Base-by-base conservation (phyloP, 768 basidiomycete genomes). In the Leucocoprinus leucothites region DNA sequence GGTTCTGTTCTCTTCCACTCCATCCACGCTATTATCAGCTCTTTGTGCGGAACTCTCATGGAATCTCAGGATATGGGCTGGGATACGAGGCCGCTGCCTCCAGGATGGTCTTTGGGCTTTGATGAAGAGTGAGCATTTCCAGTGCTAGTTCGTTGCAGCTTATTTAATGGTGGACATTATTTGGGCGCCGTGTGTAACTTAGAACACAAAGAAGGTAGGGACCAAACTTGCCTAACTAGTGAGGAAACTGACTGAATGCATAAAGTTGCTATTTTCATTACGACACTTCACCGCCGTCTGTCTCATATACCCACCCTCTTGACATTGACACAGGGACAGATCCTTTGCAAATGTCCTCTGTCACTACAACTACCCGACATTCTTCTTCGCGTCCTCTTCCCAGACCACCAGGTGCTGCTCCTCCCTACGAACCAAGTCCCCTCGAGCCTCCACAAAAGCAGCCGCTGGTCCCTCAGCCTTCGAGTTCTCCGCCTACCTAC, bases 41-140 rank as follows among this genome's bases (percentile, higher is more conserved):
- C 48, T 26, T n/a, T 3, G 16, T 9, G 13, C 51, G 9, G 31
- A 35, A 35, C 42, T 11, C 22, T 18, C 16, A 31, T 19, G 40
- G 28, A n/a, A 28, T 18, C 19, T 19, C 18, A 6, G 5, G 13
- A 35, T 31, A 44, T 22, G 44, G 52, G 24, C n/a, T 53, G 44
- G 43, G 58, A 63, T 50, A 46, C 40, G 18, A 55, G 60, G n/a
- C 51, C 57, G 25, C 48, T 63, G 3, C 62, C 59, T 11, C 22
- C 55, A 9, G 62, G 62, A 2, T 63, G 62, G 62, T 52, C 46
- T 13, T 34, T 51, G 44, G 52, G 58, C 13, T 63, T 54, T 47
- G 59, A 63, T 51, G 41, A 54, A 16, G 53, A 57, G 62, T 63
- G 57, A 35, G 46, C 40, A 22, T 50, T 40, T 19, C n/a, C 21